phyloP scores from a whole-genome alignment of 2,329 filamentous ascomycete species.

The Orbilia oligospora region DNA sequence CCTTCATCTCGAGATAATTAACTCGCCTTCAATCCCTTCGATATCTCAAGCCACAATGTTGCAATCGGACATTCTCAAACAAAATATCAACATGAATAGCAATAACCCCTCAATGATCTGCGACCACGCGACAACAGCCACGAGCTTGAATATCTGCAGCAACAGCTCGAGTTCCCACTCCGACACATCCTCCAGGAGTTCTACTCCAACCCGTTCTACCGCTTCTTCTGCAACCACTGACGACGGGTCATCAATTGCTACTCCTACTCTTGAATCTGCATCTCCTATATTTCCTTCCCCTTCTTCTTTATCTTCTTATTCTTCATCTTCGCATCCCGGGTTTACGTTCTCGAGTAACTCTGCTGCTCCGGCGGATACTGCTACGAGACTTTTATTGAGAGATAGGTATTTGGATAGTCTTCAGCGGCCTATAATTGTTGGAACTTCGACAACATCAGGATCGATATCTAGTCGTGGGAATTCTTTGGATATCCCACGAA shows the following conservation, averaged over 20 bases:
- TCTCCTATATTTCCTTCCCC: conserved; percentile 18
- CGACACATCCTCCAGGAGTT: conserved; percentile 43
- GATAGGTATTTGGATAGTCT: conserved; percentile 50
- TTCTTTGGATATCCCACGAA: conserved; percentile 43
- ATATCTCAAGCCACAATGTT: not conserved
- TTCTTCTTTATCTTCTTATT: not conserved
- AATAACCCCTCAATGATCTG: conserved; percentile 26
- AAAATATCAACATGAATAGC: not conserved
- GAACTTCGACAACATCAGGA: conserved; percentile 16
- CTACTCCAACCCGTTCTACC: conserved; percentile 49
- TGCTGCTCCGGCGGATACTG: conserved; percentile 19
- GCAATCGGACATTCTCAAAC: not conserved
- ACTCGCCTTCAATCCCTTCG: not conserved
- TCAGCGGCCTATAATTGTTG: conserved; percentile 47
- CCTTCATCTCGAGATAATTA: conserved; percentile 43
- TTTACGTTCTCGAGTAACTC: conserved; percentile 33
- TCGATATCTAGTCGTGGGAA: conserved; percentile 7
- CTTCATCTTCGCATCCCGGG: too few species aligned
- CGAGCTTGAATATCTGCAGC: conserved; percentile 3
- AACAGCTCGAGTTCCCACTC: conserved; percentile 40
- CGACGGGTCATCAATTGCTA: conserved; percentile 52
- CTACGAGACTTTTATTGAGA: conserved; percentile 34
- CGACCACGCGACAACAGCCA: not conserved
- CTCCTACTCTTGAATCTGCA: conserved; percentile 42
- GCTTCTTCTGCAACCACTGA: conserved; percentile 37